Base-by-base conservation (phyloP, 1,284 basidiomycete genomes). In the Retiboletus fuscus region DNA sequence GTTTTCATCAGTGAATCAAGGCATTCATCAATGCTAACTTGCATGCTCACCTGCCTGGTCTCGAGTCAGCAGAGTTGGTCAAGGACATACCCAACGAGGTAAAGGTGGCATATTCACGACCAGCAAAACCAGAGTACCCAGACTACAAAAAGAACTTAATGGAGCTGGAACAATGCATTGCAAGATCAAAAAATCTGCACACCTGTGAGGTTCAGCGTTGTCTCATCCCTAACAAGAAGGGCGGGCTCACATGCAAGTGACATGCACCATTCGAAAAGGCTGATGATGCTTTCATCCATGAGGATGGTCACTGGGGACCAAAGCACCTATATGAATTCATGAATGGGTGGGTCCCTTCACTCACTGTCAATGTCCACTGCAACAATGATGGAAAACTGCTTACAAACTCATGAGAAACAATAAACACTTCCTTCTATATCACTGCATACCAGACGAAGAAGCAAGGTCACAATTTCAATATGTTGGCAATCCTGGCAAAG, bases 351-450 rank as follows among this genome's bases (percentile, higher is more conserved):
- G 30, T 69, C 5, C 58, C 66, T 26, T 4, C 7, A 4, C 12
- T 68, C 16, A 51, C 30, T 5, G 20, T 69, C 30, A 68, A 68
- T n/a, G 47, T 2, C 3, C 8, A 11, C 5, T 69, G 68, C 22
- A 69, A 69, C n/a, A 69, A 69, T 8, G 49, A 69, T 15, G 26
- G 34, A 0, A 83, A n/a, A 80, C 83, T 15, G 60, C 70, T 61
- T 61, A 76, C 44, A 0, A 69, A 55, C 13, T 2, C 5, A 4
- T 5, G 11, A 3, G 43, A 69, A 7, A 61, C 34, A 13, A 34
- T 5, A 0, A 61, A 69, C 20, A 46, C 76, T 2, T 66, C 75
- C 0, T 84, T 67, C 44, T 85, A 85, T 61, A 66, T 82, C 10
- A 81, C 78, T 0, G 60, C 10, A 0, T 85, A 86, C 64, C 51